A percentile compares a stretch with the other conserved stretches of the same genome.
Evolutionary conservation across 352 stramenopile species (phyloP).

Genomic region (Hyaloperonospora brassicae): DNA sequence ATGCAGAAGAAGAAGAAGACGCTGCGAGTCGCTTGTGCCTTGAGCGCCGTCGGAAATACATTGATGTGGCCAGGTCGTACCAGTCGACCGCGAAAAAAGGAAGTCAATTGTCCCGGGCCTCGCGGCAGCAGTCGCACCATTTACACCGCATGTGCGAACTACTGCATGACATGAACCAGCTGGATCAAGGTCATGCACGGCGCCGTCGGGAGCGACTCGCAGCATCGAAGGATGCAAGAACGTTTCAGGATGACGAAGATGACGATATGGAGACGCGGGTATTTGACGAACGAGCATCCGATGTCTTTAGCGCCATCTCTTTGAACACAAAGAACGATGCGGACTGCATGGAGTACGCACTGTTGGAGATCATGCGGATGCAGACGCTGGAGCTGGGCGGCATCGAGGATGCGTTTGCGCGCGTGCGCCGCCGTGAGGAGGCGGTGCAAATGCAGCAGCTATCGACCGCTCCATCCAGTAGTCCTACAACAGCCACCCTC

Average conservation of each 20-base stretch:
- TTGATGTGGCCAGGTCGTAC: slow-evolving; percentile 58
- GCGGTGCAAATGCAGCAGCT: slow-evolving; percentile 28
- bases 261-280: slow-evolving; percentile 63
- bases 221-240: slow-evolving; percentile 16
- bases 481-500: slow-evolving; percentile 7
- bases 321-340: slow-evolving; percentile 60
- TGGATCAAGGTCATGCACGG: slow-evolving; percentile 47
- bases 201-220: slow-evolving; percentile 30
- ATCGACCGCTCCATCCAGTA: slow-evolving; percentile 12
- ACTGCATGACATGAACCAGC: slow-evolving; percentile 58
- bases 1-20: slow-evolving; percentile 21
- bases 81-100: slow-evolving; percentile 53
- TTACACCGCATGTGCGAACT: slow-evolving; percentile 65
- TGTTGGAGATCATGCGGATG: slow-evolving; percentile 75
- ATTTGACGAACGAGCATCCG: slow-evolving; percentile 61
- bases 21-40: slow-evolving; percentile 20
- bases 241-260: slow-evolving; percentile 27
- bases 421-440: slow-evolving; percentile 46
- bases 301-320: slow-evolving; percentile 68
- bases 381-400: slow-evolving; percentile 65
- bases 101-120: slow-evolving; percentile 45
- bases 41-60: slow-evolving; percentile 52
- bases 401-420: slow-evolving; percentile 66
- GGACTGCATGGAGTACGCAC: slow-evolving; percentile 75
- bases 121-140: slow-evolving; percentile 57